Evolutionary conservation across 345 rosid genomes (phyloP), one percentile per base, ranked within the genome.

Genomic region (Acer negundo): DNA sequence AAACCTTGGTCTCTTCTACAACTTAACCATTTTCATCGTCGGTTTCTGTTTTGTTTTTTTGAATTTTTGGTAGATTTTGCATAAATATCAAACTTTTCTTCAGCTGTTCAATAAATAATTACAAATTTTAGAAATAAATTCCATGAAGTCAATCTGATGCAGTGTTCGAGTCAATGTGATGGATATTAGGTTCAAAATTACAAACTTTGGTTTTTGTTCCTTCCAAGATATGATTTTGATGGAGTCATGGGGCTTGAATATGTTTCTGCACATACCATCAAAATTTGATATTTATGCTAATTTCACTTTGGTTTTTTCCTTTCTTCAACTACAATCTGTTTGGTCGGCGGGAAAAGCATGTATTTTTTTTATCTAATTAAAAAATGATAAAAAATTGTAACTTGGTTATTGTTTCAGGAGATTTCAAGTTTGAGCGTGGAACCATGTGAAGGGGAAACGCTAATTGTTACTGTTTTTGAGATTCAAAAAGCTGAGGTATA

Each of bases 351-450:
- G 46, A 46, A 46, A 46, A 46, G 49, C 49, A 10, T 46, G 49
- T 46, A 10, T 46, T 46, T 46, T 44, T 44, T 46, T 9, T 46
- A 46, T 9, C 49, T 10, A 53, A 49, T 16, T 20, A 20, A 26
- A n/a, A 40, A 67, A 66, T 6, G 6, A 68, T 23, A 9, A 40
- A 17, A 24, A 46, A 20, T 49, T 28, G 69, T 64, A 61, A 22
- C 61, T 35, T 49, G 75, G 69, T 75, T 35, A 74, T 64, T 46
- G 55, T 75, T 79, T 84, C 91, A 94, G 99, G 97, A 96, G 83
- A 87, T 92, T 70, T 91, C 98, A 71, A 90, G 96, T 87, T 88
- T 93, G 80, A 90, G 97, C 66, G 97, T 87, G 74, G 98, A 95
- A 89, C 88, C 89, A 53, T 93, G 85, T 74, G 90, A 87, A 75